Percentiles rank a stretch among this genome's conserved stretches.
Evolutionary conservation across 169 alveolate species (phyloP).

Genomic region (Plasmodium blacklocki): DNA sequence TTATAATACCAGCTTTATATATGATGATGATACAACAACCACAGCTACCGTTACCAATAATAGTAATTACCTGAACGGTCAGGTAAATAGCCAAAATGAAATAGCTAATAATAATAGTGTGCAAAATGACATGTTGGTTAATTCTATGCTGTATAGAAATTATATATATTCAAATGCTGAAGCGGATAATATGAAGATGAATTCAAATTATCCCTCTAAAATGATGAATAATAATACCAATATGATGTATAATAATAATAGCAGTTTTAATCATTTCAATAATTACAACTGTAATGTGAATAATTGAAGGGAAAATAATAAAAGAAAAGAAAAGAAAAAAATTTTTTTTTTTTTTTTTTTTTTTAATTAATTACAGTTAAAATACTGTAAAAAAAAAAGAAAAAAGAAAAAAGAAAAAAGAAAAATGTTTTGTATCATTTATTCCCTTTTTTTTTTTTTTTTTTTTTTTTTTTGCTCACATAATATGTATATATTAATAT

Average conservation of each 20-base stretch:
- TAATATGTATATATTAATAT: too few relatives aligned
- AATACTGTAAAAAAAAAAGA: too few relatives aligned
- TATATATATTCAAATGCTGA: neutral
- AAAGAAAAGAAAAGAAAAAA: too few relatives aligned
- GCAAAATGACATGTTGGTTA: neutral
- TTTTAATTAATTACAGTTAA: too few relatives aligned
- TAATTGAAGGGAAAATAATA: neutral
- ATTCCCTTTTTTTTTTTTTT: too few relatives aligned
- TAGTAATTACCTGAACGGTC: neutral
- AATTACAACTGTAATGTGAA: neutral
- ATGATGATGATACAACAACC: neutral
- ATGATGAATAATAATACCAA: neutral
- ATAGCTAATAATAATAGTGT: neutral
- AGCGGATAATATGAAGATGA: neutral
- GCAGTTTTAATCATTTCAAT: neutral
- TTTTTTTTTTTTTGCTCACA: too few relatives aligned
- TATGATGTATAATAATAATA: neutral
- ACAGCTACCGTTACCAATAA: slow-evolving; percentile 1
- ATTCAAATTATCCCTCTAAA: neutral
- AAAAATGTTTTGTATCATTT: too few relatives aligned
- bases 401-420: too few relatives aligned
- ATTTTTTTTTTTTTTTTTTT: too few relatives aligned
- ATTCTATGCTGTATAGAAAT: slow-evolving; percentile 4
- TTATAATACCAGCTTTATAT: neutral
- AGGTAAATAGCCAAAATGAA: slow-evolving; percentile 7